Conservation (phyloP, 2,329 filamentous ascomycete genomes). For the Diaporthe sp. region DNA sequence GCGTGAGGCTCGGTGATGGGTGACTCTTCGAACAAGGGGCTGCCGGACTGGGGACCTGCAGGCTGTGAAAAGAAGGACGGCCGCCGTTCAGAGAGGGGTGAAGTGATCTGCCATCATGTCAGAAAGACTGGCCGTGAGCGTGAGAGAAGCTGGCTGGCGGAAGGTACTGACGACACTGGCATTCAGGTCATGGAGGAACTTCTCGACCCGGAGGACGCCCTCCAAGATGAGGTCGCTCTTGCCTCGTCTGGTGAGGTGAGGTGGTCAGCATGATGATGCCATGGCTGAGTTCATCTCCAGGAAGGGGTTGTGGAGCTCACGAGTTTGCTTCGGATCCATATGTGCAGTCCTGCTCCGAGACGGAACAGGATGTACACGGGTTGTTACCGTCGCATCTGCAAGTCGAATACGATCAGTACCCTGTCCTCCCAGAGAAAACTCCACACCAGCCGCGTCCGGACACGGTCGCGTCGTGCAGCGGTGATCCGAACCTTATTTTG, state of each 20-base stretch:
- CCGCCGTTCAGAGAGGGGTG: conserved; percentile 22
- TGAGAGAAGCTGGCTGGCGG: neutral
- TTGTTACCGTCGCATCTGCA: conserved; percentile 61
- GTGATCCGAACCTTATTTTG: conserved; percentile 57
- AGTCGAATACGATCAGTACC: conserved; percentile 29
- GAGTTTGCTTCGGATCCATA: conserved; percentile 59
- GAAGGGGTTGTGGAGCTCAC: conserved; percentile 46
- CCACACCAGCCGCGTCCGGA: neutral
- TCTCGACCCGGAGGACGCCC: conserved; percentile 62
- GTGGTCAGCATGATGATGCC: neutral
- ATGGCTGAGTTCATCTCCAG: neutral
- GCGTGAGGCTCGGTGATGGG: conserved; percentile 39
- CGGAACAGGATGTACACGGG: conserved; percentile 56
- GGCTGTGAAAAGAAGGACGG: conserved; percentile 36
- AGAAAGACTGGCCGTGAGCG: conserved; percentile 7
- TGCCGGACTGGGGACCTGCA: conserved; percentile 43
- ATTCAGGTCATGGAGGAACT: conserved; percentile 59
- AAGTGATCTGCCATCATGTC: conserved; percentile 31
- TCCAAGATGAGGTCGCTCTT: conserved; percentile 66
- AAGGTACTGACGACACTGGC: conserved; percentile 51
- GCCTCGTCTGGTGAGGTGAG: conserved; percentile 51
- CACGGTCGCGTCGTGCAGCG: neutral
- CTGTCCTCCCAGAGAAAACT: neutral
- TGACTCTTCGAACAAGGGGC: conserved; percentile 41
- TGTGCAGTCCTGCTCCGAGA: conserved; percentile 53